Evolutionary conservation across 768 basidiomycete genomes (phyloP), one percentile per base, ranked within the genome.

Genomic region (Boletus sp.): DNA sequence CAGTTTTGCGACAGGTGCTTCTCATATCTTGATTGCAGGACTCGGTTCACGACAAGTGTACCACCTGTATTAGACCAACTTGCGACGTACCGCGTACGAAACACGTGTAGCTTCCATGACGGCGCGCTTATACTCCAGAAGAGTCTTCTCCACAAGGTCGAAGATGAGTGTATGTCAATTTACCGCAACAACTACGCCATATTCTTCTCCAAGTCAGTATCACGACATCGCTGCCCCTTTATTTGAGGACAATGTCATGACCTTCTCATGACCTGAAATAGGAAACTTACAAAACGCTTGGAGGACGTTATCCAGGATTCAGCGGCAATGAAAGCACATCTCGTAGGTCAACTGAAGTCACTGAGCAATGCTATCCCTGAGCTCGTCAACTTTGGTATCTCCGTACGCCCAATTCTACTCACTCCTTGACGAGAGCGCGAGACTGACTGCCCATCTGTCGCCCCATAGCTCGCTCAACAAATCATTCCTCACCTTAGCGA

Each of bases 361-460:
- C 69, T 93, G n/a, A 83, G 81, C 63, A 84, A 88, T 53, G 75
- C 80, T 29, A 84, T 92, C 1, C 83, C 86, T 1, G 90, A 90
- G 56, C 80, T 93, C 10, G 87, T 93, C 59, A 92, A 95, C 71
- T 91, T 96, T 67, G 92, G 92, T 66, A 90, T 97, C 51, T 88
- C 90, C 50, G 93, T 92, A 56, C 50, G 85, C 68, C 9, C 40
- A 14, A 32, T 44, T 48, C 6, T 29, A 27, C 9, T 13, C 27
- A 14, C 15, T 27, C 30, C 19, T 38, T 3, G 21, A 25, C 29
- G 13, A 34, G 42, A 19, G 21, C 8, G 7, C 7, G 15, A 35
- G 5, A 25, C 32, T 56, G 33, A 64, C 33, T 21, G 15, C 55
- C 47, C 6, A 4, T 11, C 7, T 14, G 23, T 25, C 48, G n/a